Conservation (phyloP, 192 early-diverging fungal genomes). For the Coemansia sp. region DNA sequence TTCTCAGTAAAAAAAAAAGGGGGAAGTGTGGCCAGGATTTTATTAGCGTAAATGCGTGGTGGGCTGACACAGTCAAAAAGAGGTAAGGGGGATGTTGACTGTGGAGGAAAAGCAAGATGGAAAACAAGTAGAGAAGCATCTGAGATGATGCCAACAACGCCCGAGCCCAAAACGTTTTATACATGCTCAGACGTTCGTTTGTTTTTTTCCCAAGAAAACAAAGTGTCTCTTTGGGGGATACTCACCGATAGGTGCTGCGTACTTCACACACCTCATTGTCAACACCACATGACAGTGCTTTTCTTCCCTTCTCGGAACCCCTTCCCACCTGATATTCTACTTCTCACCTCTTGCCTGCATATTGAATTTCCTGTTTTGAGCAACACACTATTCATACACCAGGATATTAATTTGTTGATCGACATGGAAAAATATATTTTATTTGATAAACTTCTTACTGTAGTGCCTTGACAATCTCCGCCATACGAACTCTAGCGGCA, state of each 20-base stretch:
- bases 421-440: not conserved
- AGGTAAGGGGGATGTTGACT: not conserved
- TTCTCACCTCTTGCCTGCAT: not conserved
- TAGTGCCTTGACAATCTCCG: slow-evolving; percentile 6
- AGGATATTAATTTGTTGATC: not conserved
- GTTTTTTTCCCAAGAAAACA: not conserved
- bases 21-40: not conserved
- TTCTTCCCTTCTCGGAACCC: not conserved
- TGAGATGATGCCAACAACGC: not conserved
- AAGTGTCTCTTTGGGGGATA: not conserved
- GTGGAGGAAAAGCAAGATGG: not conserved
- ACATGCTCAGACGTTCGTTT: not conserved
- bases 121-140: not conserved
- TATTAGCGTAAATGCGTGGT: not conserved
- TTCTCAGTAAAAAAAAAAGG: not conserved
- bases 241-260: not conserved
- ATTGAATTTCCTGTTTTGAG: not conserved
- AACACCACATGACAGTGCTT: not conserved
- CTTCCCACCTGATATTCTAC: not conserved
- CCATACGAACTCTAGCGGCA: slow-evolving; percentile 16
- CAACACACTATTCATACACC: not conserved
- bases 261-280: not conserved
- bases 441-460: not conserved
- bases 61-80: not conserved
- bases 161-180: not conserved